Evolutionary conservation across 2,329 filamentous ascomycete species (phyloP).

Genomic region (Coniochaeta prunicola): DNA sequence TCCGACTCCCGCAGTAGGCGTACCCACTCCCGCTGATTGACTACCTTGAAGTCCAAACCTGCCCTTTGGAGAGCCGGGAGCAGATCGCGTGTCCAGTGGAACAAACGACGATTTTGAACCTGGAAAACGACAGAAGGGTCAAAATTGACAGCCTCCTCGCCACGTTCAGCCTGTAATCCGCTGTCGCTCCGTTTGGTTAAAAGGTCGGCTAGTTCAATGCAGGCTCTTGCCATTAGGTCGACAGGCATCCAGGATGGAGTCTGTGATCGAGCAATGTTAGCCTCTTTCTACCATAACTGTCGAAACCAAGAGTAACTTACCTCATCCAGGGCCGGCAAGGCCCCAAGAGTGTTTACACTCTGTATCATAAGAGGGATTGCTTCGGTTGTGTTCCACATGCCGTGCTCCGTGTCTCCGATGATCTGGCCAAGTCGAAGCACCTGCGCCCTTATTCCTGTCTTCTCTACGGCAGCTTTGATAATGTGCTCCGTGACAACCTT

Average conservation of each 20-base stretch:
- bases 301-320: constrained; percentile 7
- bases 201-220: constrained; percentile 10
- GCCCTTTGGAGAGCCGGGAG: constrained; percentile 39
- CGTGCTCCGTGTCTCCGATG: constrained; percentile 35
- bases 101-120: constrained; percentile 39
- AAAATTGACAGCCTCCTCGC: background rate
- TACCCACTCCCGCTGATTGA: constrained; percentile 38
- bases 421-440: constrained; percentile 38
- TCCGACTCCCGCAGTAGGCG: constrained; percentile 33
- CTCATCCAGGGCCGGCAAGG: constrained; percentile 35
- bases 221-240: constrained; percentile 19
- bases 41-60: constrained; percentile 34
- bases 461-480: constrained; percentile 20
- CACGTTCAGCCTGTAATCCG: no score
- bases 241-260: constrained; percentile 30
- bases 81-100: constrained; percentile 45
- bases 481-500: constrained; percentile 43
- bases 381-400: constrained; percentile 41
- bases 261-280: constrained; percentile 6
- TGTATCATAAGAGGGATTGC: constrained; percentile 42
- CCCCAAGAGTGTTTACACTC: constrained; percentile 35
- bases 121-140: constrained; percentile 34
- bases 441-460: constrained; percentile 22
- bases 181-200: background rate
- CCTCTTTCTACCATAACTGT: background rate